These are phyloP conservation scores for Alternaria atra DNA, from an alignment of 2,329 filamentous ascomycete species.

Conservation along the genomic window DNA sequence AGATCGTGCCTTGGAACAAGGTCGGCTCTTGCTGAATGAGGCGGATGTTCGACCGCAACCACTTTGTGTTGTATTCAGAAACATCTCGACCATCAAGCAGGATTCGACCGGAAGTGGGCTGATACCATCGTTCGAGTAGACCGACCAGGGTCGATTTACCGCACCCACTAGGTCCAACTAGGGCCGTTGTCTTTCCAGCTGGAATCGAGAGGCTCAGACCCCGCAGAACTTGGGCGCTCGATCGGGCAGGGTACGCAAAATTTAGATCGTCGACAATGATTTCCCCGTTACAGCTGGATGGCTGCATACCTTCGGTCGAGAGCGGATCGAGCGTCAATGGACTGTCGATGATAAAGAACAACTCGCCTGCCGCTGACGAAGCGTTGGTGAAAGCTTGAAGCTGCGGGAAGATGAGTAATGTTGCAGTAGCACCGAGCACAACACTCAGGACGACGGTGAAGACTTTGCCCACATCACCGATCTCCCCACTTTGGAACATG, in stretches of 20 bases:
- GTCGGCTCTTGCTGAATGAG: constrained; percentile 58
- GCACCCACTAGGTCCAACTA: constrained; percentile 76
- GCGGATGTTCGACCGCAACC: constrained; percentile 75
- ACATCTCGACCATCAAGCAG: constrained; percentile 74
- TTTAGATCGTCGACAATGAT: constrained; percentile 83
- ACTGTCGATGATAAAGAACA: constrained; percentile 24
- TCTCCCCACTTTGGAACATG: constrained; percentile 25
- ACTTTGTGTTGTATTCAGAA: constrained; percentile 46
- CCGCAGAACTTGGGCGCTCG: constrained; percentile 79
- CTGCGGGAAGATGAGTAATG: constrained; percentile 19
- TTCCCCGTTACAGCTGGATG: constrained; percentile 8
- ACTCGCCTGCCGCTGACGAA: constrained; percentile 21
- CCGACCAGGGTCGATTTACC: constrained; percentile 94
- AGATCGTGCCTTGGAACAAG: constrained; percentile 57
- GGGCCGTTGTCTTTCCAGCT: constrained; percentile 62
- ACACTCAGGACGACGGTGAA: constrained; percentile 80
- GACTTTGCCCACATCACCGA: constrained; percentile 69
- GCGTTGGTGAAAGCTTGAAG: constrained; percentile 24
- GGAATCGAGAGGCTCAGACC: constrained; percentile 55
- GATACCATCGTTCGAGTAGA: constrained; percentile 90
- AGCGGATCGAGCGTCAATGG: constrained; percentile 20
- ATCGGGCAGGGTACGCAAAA: constrained; percentile 89
- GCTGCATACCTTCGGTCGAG: constrained; percentile 16
- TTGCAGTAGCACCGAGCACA: constrained; percentile 78
- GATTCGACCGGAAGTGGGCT: constrained; percentile 76